These are phyloP conservation scores for Hordeum vulgare DNA, from an alignment of 176 grass and related monocot species.

Conservation along the genomic window DNA sequence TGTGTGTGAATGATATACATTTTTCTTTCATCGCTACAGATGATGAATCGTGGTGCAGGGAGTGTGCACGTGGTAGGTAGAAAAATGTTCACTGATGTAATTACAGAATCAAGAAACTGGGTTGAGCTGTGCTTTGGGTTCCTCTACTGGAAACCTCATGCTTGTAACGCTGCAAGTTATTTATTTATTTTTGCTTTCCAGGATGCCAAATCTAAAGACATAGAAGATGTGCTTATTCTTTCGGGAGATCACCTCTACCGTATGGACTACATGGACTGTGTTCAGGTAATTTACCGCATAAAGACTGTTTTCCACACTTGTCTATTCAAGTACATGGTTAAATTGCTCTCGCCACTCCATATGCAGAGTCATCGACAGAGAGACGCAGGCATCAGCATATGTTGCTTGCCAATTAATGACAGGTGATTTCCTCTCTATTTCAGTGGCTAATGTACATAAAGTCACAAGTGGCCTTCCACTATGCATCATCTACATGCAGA, in stretches of 20 bases:
- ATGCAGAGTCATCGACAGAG: too few species aligned
- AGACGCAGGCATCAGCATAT: too few species aligned
- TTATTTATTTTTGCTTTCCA: slow-evolving; percentile 16
- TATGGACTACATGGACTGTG: slow-evolving; percentile 85
- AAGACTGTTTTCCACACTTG: too few species aligned
- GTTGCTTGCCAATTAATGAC: too few species aligned
- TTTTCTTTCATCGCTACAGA: background rate
- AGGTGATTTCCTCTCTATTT: too few species aligned
- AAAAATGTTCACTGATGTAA: background rate
- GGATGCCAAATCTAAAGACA: slow-evolving; percentile 77
- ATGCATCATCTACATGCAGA: too few species aligned
- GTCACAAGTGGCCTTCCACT: too few species aligned
- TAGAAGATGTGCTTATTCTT: slow-evolving; percentile 87
- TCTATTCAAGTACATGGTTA: too few species aligned
- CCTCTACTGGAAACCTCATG: background rate
- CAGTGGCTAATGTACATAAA: too few species aligned
- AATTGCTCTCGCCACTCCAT: too few species aligned
- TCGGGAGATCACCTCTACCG: slow-evolving; percentile 87
- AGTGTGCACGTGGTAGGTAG: background rate
- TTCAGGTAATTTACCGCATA: slow-evolving; percentile 69
- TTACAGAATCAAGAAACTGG: background rate
- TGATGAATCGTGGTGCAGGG: background rate
- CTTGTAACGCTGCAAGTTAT: background rate
- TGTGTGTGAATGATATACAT: background rate
- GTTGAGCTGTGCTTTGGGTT: background rate